Evolutionary conservation across 108 stramenopile genomes (phyloP).

Genomic region (Aurantiochytrium sp.): DNA sequence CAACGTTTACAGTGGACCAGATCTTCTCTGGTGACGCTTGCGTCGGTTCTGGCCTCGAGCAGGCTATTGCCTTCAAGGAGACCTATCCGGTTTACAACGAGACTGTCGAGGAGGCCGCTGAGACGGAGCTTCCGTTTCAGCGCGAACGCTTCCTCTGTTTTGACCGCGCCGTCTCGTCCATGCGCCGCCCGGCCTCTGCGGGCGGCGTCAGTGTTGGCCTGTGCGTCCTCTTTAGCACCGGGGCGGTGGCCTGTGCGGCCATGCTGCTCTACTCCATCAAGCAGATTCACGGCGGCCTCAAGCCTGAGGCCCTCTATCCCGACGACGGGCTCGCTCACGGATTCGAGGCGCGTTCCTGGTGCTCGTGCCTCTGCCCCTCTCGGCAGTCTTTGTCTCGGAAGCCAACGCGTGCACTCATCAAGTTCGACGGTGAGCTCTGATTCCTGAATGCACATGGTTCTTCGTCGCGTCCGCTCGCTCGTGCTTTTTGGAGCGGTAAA

Average conservation of each 20-base stretch:
- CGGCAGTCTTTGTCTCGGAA: neutral
- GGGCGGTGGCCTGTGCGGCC: neutral
- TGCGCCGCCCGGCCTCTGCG: neutral
- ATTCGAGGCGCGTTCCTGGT: neutral
- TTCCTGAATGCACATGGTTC: neutral
- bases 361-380: neutral
- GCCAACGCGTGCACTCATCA: neutral
- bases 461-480: neutral
- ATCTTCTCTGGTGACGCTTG: neutral
- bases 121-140: neutral
- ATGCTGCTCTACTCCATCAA: constrained; percentile 21
- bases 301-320: neutral
- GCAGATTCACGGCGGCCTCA: neutral
- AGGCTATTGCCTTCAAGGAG: neutral
- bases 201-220: neutral
- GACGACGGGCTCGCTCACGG: neutral
- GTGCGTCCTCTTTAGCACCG: neutral
- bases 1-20: neutral
- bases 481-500: too few relatives aligned
- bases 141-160: neutral
- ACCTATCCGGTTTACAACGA: neutral
- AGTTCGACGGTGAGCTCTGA: neutral
- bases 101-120: neutral
- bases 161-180: neutral
- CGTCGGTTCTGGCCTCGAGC: neutral